Evolutionary conservation across 805 yeast species (phyloP).

Genomic region (Saccharomycopsis fodiens): DNA sequence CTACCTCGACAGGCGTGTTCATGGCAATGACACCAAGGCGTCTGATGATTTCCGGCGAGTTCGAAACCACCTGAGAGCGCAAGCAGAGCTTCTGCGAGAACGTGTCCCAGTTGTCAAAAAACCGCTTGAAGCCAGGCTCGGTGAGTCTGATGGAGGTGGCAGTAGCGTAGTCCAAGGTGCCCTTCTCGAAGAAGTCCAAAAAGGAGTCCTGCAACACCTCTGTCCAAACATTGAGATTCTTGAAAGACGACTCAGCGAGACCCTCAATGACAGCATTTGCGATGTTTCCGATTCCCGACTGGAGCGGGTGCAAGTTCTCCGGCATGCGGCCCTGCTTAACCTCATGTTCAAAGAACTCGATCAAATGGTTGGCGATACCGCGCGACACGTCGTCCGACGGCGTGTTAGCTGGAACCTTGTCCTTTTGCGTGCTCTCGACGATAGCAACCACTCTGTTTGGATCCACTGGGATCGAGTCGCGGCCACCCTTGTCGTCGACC

Average conservation of each 20-base stretch:
- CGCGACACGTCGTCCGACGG: slow-evolving; percentile 78
- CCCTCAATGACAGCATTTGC: slow-evolving; percentile 98
- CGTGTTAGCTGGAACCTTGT: slow-evolving; percentile 80
- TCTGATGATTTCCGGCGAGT: slow-evolving; percentile 93
- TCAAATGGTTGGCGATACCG: slow-evolving; percentile 74
- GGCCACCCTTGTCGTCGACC: slow-evolving; percentile 66
- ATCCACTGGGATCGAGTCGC: slow-evolving; percentile 73
- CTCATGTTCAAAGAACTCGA: slow-evolving; percentile 82
- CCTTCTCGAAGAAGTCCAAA: slow-evolving; percentile 86
- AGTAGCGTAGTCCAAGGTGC: slow-evolving; percentile 89
- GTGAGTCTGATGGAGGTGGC: slow-evolving; percentile 94
- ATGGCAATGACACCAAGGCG: slow-evolving; percentile 96
- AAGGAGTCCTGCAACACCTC: slow-evolving; percentile 97
- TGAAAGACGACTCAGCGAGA: slow-evolving; percentile 76
- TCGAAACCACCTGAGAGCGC: slow-evolving; percentile 92
- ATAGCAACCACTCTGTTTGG: slow-evolving; percentile 83
- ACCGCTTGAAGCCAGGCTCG: slow-evolving; percentile 77
- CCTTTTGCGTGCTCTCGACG: slow-evolving; percentile 72
- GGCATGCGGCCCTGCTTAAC: slow-evolving; percentile 88
- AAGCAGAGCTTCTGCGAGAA: slow-evolving; percentile 76
- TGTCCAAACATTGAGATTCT: slow-evolving; percentile 90
- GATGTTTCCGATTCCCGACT: slow-evolving; percentile 96
- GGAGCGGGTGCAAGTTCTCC: slow-evolving; percentile 85
- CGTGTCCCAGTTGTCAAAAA: slow-evolving; percentile 83
- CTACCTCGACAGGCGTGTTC: slow-evolving; percentile 99